Conservation (phyloP, 2,329 filamentous ascomycete species). For the Scedosporium dehoogii region DNA sequence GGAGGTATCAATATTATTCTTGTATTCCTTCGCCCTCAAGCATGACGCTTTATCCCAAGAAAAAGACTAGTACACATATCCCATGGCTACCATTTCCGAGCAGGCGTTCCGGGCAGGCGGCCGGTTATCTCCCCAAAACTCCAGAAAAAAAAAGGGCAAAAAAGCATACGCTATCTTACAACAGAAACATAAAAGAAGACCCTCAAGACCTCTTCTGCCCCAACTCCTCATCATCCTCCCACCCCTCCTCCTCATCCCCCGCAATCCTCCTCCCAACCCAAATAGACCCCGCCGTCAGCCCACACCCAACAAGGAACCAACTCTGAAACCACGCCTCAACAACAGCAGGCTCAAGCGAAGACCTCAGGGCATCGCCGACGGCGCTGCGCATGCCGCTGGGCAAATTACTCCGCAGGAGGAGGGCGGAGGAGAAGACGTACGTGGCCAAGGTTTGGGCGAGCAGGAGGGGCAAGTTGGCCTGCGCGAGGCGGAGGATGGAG, state of each 20-base stretch:
- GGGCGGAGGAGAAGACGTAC: slow-evolving; percentile 72
- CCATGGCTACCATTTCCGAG: background rate
- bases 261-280: slow-evolving; percentile 58
- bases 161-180: background rate
- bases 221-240: slow-evolving; percentile 57
- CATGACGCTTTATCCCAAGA: background rate
- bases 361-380: slow-evolving; percentile 65
- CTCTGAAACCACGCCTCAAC: slow-evolving; percentile 74
- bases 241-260: slow-evolving; percentile 41
- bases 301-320: slow-evolving; percentile 67
- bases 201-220: slow-evolving; percentile 55
- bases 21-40: no score
- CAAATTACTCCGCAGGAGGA: slow-evolving; percentile 69
- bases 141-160: background rate
- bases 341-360: slow-evolving; percentile 50
- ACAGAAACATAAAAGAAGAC: background rate
- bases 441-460: slow-evolving; percentile 74
- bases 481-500: slow-evolving; percentile 59
- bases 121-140: no score
- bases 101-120: no score
- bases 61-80: background rate
- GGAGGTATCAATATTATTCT: no score
- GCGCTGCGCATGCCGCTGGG: slow-evolving; percentile 67
- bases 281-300: slow-evolving; percentile 58
- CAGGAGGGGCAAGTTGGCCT: slow-evolving; percentile 68